A percentile compares a stretch with the other conserved stretches of the same genome.
phyloP scores from a whole-genome alignment of 169 alveolate species.

The Babesia gibsoni region DNA sequence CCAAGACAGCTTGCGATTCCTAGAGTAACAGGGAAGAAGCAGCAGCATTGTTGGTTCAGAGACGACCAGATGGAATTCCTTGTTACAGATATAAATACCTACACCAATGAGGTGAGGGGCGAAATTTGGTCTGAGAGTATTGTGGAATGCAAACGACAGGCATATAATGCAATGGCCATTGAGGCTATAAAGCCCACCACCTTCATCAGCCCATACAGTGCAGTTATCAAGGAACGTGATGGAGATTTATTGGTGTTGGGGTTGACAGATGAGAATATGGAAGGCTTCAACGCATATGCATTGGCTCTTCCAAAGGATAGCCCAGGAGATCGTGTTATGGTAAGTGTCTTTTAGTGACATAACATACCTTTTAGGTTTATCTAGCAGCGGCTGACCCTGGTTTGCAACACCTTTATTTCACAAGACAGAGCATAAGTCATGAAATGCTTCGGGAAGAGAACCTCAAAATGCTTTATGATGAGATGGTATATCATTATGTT shows the following conservation, averaged over 20 bases:
- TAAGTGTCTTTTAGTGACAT: neutral
- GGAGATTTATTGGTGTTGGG: constrained; percentile 23
- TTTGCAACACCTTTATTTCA: constrained; percentile 43
- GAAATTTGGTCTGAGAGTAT: constrained; percentile 53
- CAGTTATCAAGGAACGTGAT: constrained; percentile 38
- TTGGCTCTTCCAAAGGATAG: constrained; percentile 28
- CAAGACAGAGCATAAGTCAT: constrained; percentile 4
- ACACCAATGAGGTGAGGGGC: constrained; percentile 13
- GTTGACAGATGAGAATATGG: constrained; percentile 22
- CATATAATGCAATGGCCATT: constrained; percentile 31
- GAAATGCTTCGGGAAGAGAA: constrained; percentile 17
- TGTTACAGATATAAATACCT: constrained; percentile 40
- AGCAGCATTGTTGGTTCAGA: constrained; percentile 31
- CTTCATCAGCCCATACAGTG: constrained; percentile 19
- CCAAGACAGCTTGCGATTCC: constrained; percentile 26
- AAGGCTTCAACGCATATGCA: constrained; percentile 53
- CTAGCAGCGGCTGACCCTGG: constrained; percentile 57
- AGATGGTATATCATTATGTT: constrained; percentile 28
- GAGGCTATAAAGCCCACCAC: constrained; percentile 37
- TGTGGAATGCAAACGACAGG: constrained; percentile 49
- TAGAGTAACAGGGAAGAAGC: constrained; percentile 4
- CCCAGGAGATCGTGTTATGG: constrained; percentile 49
- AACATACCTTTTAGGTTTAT: constrained; percentile 24
- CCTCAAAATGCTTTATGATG: constrained; percentile 38
- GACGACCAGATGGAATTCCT: constrained; percentile 59